Base-by-base conservation (phyloP, 1,284 basidiomycete genomes). In the Pseudozyma pruni region DNA sequence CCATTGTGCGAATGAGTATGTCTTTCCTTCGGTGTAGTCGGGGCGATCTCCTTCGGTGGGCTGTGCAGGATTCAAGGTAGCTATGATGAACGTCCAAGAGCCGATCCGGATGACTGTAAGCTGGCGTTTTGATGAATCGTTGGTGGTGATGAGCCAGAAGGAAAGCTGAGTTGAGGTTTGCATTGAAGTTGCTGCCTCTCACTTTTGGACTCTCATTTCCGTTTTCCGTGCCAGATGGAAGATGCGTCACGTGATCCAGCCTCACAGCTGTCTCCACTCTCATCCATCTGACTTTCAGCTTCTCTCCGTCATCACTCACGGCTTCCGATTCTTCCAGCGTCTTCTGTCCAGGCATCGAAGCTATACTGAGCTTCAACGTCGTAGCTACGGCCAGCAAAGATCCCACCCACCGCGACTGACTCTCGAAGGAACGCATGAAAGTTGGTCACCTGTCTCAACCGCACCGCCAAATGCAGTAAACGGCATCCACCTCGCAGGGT, bases 201-300 rank as follows among this genome's bases (percentile, higher is more conserved):
- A 33, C 27, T 45, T 53, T 38, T 43, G 6, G 9, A n/a, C 16
- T 7, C 29, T 13, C 8, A 52, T 35, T 39, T 53, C 60, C 60
- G 60, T 63, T 57, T 63, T 46, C 60, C 60, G 60, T 47, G 49
- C 17, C 29, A 42, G 27, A 34, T 39, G 29, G 27, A 11, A 16
- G 23, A 19, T 40, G 50, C 51, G 47, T 59, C 62, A 66, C 62
- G 62, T 66, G 62, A 66, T 46, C 19, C 43, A 4, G 20, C 27
- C 29, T 51, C 14, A 17, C 6, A 43, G 43, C 47, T 31, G 39
- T 51, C 51, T 66, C 47, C 23, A 66, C n/a, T 38, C 59, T 55
- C 44, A 16, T 25, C 45, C 20, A 34, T 40, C 19, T 35, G 39
- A 37, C 29, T 46, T 42, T 25, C 23, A n/a, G 22, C 34, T 16